Percentiles rank a stretch among this genome's conserved stretches.
These are phyloP conservation scores for Salix caprea DNA, from an alignment of 345 rosid genomes.

Conservation along the genomic window DNA sequence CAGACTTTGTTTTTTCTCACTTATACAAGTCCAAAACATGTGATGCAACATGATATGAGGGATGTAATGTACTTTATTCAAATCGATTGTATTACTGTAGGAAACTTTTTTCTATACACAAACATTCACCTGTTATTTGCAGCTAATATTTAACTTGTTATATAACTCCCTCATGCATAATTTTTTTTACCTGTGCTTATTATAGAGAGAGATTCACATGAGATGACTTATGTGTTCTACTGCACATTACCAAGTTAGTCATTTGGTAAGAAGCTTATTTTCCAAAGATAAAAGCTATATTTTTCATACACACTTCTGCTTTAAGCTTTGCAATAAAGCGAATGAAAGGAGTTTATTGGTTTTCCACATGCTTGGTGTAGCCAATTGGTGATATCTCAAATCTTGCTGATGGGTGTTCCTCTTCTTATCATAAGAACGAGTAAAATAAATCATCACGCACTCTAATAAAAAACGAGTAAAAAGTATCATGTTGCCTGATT, in stretches of 20 bases:
- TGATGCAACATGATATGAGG: neutral
- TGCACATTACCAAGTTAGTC: neutral
- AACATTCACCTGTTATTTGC: neutral
- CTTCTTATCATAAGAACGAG: neutral
- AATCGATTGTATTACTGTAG: neutral
- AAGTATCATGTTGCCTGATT: neutral
- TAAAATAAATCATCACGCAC: neutral
- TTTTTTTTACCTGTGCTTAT: neutral
- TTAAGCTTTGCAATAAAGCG: neutral
- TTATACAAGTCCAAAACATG: neutral
- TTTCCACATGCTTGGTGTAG: neutral
- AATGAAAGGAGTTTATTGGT: neutral
- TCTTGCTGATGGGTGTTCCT: neutral
- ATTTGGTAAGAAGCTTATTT: neutral
- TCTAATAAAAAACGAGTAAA: neutral
- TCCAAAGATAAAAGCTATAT: neutral
- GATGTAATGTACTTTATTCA: neutral
- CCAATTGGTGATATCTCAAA: neutral
- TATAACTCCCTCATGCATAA: neutral
- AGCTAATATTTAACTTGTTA: neutral
- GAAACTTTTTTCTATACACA: neutral
- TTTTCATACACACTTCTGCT: neutral
- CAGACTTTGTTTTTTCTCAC: neutral
- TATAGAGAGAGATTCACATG: neutral
- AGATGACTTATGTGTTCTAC: neutral